phyloP scores from a whole-genome alignment of 2,329 filamentous ascomycete genomes.

The Fusarium clavum region DNA sequence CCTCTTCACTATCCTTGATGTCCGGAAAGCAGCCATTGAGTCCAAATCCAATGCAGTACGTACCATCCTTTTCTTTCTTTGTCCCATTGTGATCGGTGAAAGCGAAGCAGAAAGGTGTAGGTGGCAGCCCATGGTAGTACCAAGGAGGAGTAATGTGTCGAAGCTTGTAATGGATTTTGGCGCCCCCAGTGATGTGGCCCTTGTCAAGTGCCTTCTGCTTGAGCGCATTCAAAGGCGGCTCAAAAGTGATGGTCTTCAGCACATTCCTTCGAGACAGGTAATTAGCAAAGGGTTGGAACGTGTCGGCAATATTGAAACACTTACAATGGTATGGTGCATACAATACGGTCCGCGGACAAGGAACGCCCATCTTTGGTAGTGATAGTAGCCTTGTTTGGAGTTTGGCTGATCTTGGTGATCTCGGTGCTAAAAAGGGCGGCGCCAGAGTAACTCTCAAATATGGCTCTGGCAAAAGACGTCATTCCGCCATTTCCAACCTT shows the following conservation, averaged over 20 bases:
- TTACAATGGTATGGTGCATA: slow-evolving; percentile 37
- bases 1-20: too few relatives aligned
- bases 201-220: slow-evolving; percentile 15
- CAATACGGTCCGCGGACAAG: slow-evolving; percentile 3
- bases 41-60: slow-evolving; percentile 37
- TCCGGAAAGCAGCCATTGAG: neutral
- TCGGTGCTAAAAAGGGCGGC: slow-evolving; percentile 8
- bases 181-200: slow-evolving; percentile 24
- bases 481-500: slow-evolving; percentile 40
- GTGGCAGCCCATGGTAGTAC: too few relatives aligned
- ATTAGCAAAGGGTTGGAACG: neutral
- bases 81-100: slow-evolving; percentile 40
- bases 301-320: neutral
- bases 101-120: slow-evolving; percentile 5
- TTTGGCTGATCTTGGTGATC: slow-evolving; percentile 5
- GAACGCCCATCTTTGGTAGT: slow-evolving; percentile 7
- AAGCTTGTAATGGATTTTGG: slow-evolving; percentile 33
- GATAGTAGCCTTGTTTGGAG: neutral
- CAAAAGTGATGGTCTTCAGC: neutral
- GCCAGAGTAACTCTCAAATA: neutral
- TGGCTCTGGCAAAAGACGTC: slow-evolving; percentile 21
- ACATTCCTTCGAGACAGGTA: neutral
- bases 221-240: slow-evolving; percentile 3
- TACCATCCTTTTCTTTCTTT: neutral
- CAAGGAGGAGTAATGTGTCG: neutral